Conservation (phyloP, 75 land plant species). For the Cupressus sempervirens region DNA sequence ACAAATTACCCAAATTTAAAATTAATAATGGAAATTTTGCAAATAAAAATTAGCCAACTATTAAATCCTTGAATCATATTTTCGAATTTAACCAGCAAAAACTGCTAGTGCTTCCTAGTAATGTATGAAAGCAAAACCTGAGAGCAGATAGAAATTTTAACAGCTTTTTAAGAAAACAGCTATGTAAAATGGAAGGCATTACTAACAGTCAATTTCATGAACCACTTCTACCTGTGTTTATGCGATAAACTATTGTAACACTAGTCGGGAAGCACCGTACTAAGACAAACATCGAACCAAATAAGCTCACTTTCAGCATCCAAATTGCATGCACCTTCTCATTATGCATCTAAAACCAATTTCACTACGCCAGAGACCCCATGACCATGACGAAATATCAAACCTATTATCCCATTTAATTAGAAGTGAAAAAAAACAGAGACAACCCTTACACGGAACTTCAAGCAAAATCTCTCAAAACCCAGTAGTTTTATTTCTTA, state of each 20-base stretch:
- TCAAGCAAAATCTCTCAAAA: background rate
- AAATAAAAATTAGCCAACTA: background rate
- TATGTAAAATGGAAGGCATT: too few relatives aligned
- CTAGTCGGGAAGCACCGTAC: background rate
- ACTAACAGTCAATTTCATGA: background rate
- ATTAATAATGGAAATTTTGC: background rate
- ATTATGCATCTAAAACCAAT: background rate
- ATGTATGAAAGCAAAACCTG: background rate
- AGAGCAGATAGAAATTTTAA: too few relatives aligned
- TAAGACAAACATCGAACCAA: background rate
- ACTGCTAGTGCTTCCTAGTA: background rate
- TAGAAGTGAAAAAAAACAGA: background rate
- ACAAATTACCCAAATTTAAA: background rate
- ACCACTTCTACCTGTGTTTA: background rate
- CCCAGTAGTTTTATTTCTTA: background rate
- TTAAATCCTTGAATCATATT: background rate
- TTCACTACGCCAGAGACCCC: background rate
- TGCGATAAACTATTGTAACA: background rate
- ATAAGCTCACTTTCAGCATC: background rate
- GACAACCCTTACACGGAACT: background rate
- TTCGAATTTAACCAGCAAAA: background rate
- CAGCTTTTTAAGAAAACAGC: too few relatives aligned
- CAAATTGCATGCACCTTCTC: background rate
- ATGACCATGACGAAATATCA: background rate
- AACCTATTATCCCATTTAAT: background rate